Conservation (phyloP, 176 grass and related monocot species). For the Oropetium thomaeum region DNA sequence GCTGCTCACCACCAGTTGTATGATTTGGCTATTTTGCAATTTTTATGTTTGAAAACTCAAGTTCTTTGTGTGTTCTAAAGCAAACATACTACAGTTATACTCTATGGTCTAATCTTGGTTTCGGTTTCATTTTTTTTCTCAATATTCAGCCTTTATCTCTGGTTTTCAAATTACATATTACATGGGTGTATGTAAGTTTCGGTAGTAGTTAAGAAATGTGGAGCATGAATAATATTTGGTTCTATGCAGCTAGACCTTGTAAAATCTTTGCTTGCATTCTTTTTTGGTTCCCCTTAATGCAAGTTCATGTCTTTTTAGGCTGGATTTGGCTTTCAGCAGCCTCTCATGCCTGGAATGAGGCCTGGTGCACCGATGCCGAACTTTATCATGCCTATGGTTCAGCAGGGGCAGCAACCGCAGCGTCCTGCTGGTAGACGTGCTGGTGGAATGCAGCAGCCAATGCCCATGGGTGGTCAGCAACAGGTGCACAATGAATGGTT, state of each 20-base stretch:
- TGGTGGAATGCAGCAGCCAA: slow-evolving; percentile 56
- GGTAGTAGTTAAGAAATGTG: not conserved
- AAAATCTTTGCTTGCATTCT: not conserved
- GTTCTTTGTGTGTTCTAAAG: not conserved
- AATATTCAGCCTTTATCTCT: not conserved
- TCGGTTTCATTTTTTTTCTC: not conserved
- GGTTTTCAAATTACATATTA: not conserved
- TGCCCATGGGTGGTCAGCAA: slow-evolving; percentile 53
- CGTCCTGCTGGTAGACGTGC: slow-evolving; percentile 57
- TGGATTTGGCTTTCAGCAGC: slow-evolving; percentile 95
- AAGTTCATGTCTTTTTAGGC: slow-evolving; percentile 34
- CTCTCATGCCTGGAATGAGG: slow-evolving; percentile 83
- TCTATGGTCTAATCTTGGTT: not conserved
- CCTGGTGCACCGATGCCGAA: slow-evolving; percentile 60
- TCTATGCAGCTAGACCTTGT: not conserved
- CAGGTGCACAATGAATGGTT: slow-evolving; percentile 36
- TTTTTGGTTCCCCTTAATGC: not conserved
- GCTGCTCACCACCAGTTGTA: not conserved
- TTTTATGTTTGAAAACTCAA: not conserved
- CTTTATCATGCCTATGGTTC: slow-evolving; percentile 83
- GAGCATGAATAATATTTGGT: not conserved
- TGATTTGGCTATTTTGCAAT: not conserved
- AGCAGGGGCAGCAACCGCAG: slow-evolving; percentile 76
- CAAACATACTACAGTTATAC: not conserved
- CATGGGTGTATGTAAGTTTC: not conserved